A percentile compares a stretch with the other conserved stretches of the same genome.
Conservation (phyloP, 78 protist genomes). For the Emiliania huxleyi region DNA sequence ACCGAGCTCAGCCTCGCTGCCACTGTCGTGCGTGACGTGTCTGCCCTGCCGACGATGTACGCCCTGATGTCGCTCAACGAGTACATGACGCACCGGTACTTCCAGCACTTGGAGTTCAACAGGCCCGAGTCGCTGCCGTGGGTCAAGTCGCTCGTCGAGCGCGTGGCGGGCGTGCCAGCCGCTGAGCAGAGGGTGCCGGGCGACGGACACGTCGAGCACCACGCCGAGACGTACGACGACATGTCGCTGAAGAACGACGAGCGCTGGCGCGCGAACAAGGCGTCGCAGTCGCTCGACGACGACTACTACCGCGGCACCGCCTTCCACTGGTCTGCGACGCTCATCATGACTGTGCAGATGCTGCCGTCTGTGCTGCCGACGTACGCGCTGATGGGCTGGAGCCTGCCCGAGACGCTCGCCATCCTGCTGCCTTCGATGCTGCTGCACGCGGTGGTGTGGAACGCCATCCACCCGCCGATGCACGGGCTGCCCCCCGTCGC, state of each 20-base stretch:
- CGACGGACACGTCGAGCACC: constrained; percentile 13
- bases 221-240: constrained; percentile 7
- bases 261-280: not conserved
- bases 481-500: not conserved
- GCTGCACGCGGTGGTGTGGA: not conserved
- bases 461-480: not conserved
- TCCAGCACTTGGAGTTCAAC: constrained; percentile 5
- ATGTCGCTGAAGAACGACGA: constrained; percentile 6
- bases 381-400: not conserved
- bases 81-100: constrained; percentile 25
- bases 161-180: no score
- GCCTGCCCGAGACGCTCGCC: not conserved
- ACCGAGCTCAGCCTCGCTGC: no score
- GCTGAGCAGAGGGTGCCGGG: not conserved
- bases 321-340: not conserved
- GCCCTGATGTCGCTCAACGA: not conserved
- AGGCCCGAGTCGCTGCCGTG: not conserved
- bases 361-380: not conserved
- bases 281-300: not conserved
- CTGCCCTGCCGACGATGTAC: not conserved
- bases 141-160: not conserved
- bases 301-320: not conserved
- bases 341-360: not conserved
- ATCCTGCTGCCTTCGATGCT: not conserved
- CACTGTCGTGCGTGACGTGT: no score